Conservation (phyloP, 164 flowering plant genomes). For the Berberis vulgaris region DNA sequence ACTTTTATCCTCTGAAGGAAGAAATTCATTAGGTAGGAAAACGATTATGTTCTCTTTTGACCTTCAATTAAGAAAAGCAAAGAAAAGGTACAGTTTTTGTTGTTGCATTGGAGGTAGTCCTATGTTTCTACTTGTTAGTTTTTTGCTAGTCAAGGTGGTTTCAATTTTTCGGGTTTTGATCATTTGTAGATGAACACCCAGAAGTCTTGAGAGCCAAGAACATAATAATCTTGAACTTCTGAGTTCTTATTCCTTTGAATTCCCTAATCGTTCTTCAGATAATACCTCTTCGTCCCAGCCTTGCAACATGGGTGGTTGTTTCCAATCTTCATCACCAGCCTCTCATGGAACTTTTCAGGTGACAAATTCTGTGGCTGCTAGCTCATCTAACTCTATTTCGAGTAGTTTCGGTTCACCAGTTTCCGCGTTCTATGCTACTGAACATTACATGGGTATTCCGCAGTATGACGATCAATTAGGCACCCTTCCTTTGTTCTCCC, state of each 20-base stretch:
- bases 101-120: neutral
- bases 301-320: slow-evolving; percentile 21
- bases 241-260: slow-evolving; percentile 20
- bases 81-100: neutral
- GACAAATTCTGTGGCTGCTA: slow-evolving; percentile 15
- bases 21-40: neutral
- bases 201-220: slow-evolving; percentile 6
- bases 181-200: slow-evolving; percentile 39
- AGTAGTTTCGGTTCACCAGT: slow-evolving; percentile 34
- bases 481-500: slow-evolving; percentile 16
- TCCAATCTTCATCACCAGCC: slow-evolving; percentile 14
- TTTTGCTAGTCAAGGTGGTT: neutral
- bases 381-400: slow-evolving; percentile 13
- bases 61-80: neutral
- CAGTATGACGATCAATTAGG: slow-evolving; percentile 12
- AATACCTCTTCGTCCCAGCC: slow-evolving; percentile 20
- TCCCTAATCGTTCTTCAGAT: slow-evolving; percentile 16
- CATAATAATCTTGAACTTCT: neutral
- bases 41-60: neutral
- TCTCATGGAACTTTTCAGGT: slow-evolving; percentile 17
- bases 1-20: slow-evolving; percentile 1
- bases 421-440: slow-evolving; percentile 44
- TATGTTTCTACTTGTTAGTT: neutral
- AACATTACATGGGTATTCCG: slow-evolving; percentile 7
- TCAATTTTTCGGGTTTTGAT: neutral